Evolutionary conservation across 176 grass and related monocot genomes (phyloP).

Genomic region (Carex pumila): DNA sequence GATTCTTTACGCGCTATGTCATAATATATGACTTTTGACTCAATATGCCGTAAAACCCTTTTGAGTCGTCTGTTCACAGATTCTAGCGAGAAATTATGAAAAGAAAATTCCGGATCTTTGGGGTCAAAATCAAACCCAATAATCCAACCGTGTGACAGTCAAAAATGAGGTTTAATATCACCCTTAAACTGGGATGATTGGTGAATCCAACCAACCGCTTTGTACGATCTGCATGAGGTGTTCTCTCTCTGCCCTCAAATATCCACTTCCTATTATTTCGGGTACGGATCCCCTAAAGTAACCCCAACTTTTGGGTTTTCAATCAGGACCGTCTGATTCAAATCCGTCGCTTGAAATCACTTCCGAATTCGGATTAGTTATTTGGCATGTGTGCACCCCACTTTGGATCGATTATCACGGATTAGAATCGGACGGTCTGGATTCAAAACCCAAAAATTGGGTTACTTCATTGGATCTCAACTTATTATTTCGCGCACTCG

Average conservation of each 20-base stretch:
- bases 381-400: no score
- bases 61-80: background rate
- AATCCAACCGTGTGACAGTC: background rate
- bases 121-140: background rate
- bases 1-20: no score
- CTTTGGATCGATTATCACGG: no score
- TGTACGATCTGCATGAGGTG: background rate
- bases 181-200: background rate
- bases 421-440: no score
- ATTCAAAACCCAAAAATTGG: no score
- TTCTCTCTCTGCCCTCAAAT: background rate
- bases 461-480: no score
- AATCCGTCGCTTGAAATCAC: no score
- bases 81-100: background rate
- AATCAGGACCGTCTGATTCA: no score
- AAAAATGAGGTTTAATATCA: background rate
- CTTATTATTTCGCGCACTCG: background rate
- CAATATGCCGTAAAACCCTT: background rate
- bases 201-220: conserved; percentile 1
- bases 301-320: no score
- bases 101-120: background rate
- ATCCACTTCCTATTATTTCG: background rate
- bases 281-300: no score
- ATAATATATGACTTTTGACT: background rate
- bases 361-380: no score